Percentiles rank a stretch among this genome's conserved stretches.
Evolutionary conservation across 495 filamentous ascomycete genomes (phyloP).

Genomic region (Penicillium riverlandense): DNA sequence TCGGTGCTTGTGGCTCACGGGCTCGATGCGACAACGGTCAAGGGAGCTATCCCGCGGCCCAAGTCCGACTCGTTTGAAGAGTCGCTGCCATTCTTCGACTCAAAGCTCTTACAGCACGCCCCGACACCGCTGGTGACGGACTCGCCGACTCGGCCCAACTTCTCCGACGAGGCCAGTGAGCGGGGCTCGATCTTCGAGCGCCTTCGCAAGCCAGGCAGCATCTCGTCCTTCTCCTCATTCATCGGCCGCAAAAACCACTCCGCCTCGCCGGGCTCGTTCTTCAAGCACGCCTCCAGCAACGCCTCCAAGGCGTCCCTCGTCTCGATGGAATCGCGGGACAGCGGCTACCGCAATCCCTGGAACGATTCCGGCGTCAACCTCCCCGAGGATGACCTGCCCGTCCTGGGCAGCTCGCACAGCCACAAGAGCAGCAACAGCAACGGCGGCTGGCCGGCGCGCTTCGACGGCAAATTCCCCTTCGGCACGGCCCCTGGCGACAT

Average conservation of each 20-base stretch:
- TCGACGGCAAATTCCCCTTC: constrained; percentile 59
- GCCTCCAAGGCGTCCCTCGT: constrained; percentile 91
- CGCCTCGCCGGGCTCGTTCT: constrained; percentile 72
- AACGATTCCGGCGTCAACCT: constrained; percentile 94
- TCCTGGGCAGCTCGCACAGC: constrained; percentile 50
- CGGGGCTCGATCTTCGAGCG: constrained; percentile 79
- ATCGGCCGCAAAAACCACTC: constrained; percentile 92
- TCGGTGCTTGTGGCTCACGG: constrained; percentile 72
- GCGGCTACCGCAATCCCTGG: constrained; percentile 93
- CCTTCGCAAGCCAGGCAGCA: constrained; percentile 85
- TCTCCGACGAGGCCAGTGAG: constrained; percentile 69
- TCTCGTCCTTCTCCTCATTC: constrained; percentile 87
- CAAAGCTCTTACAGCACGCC: constrained; percentile 87
- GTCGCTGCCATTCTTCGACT: constrained; percentile 90
- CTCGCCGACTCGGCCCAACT: constrained; percentile 73
- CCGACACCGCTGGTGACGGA: constrained; percentile 73
- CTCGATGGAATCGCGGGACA: constrained; percentile 86
- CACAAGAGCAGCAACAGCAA: constrained; percentile 50
- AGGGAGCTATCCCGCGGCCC: constrained; percentile 87
- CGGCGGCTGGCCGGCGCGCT: constrained; percentile 58
- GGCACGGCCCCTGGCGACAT: constrained; percentile 67
- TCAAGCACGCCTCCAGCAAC: constrained; percentile 88
- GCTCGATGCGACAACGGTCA: constrained; percentile 79
- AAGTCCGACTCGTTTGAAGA: constrained; percentile 99
- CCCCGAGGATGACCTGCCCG: constrained; percentile 69